phyloP scores from a whole-genome alignment of 805 yeast genomes.

The Torulaspora quercuum region DNA sequence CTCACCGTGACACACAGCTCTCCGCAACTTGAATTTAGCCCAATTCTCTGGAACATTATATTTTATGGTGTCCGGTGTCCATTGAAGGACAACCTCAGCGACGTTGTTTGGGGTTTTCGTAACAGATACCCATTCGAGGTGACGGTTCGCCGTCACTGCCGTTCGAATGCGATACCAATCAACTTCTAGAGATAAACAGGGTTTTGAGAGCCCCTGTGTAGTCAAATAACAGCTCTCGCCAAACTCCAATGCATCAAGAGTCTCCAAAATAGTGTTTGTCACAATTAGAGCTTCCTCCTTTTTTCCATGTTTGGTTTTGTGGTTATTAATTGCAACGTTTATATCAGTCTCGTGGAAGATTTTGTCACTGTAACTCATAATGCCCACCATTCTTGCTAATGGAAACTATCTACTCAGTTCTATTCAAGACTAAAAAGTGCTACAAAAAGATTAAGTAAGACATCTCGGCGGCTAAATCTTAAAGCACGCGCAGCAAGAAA shows the following conservation, averaged over 20 bases:
- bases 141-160: background rate
- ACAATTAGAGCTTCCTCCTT: too few species aligned
- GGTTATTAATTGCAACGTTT: too few species aligned
- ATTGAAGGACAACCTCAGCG: conserved; percentile 1
- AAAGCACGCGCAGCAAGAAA: too few species aligned
- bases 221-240: background rate
- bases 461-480: too few species aligned
- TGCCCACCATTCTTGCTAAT: too few species aligned
- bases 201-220: background rate
- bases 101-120: background rate
- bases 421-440: too few species aligned
- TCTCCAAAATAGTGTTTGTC: background rate
- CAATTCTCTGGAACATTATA: conserved; percentile 1
- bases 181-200: background rate
- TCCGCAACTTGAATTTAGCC: conserved; percentile 1
- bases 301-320: too few species aligned
- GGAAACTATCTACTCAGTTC: too few species aligned
- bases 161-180: conserved; percentile 2
- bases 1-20: background rate
- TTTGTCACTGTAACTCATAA: too few species aligned
- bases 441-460: too few species aligned
- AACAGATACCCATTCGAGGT: conserved; percentile 1
- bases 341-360: too few species aligned
- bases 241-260: background rate
- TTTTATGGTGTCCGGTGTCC: background rate